phyloP scores from a whole-genome alignment of 257 asterid species.

The Jacaranda mimosifolia region DNA sequence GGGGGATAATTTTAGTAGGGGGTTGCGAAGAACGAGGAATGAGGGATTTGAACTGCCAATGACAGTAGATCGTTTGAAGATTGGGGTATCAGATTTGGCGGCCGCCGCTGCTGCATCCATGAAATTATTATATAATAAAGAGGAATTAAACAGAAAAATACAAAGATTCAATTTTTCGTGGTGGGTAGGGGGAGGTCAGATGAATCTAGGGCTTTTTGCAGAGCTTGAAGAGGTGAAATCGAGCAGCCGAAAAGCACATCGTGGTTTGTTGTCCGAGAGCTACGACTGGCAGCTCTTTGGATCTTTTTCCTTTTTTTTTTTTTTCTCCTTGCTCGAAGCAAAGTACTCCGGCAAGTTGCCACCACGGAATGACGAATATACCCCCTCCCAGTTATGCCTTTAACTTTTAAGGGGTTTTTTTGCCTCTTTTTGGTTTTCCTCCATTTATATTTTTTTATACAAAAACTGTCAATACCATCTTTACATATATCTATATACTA shows the following conservation, averaged over 20 bases:
- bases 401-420: too few relatives aligned
- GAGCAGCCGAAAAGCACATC: constrained; percentile 57
- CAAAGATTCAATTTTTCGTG: neutral
- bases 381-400: constrained; percentile 9
- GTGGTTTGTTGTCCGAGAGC: constrained; percentile 42
- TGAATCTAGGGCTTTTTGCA: constrained; percentile 38
- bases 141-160: neutral
- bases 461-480: too few relatives aligned
- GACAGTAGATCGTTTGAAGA: constrained; percentile 42
- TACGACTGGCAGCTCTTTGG: constrained; percentile 37
- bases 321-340: constrained; percentile 1
- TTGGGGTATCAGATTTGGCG: constrained; percentile 47
- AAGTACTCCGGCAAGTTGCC: constrained; percentile 45
- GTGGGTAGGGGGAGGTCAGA: neutral
- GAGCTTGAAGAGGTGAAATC: constrained; percentile 55
- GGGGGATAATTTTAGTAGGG: constrained; percentile 39
- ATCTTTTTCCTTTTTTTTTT: constrained; percentile 4
- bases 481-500: too few relatives aligned
- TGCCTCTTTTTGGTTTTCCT: neutral
- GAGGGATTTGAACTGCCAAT: constrained; percentile 39
- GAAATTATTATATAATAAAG: constrained; percentile 26
- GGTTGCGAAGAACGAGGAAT: constrained; percentile 37
- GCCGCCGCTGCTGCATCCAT: constrained; percentile 70
- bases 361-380: constrained; percentile 40
- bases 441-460: too few relatives aligned